Base-by-base conservation (phyloP, 805 yeast genomes). In the Kregervanrija delftensis region DNA sequence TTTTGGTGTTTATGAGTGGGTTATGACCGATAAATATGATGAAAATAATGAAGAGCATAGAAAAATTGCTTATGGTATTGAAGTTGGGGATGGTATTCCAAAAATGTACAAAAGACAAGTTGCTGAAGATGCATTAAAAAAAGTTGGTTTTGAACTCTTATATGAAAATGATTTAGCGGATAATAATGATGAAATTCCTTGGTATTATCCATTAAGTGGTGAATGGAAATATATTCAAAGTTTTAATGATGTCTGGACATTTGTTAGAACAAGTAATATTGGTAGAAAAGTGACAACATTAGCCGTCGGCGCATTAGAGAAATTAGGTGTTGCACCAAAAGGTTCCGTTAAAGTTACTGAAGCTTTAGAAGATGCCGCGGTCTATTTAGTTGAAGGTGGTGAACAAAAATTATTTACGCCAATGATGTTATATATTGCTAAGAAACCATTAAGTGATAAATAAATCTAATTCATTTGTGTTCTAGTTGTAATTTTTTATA, bases 1-100 rank as follows among this genome's bases (percentile, higher is more conserved):
- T 40, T 93, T 93, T 55, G 99, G 97, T 64, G 98, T 93, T 43
- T 93, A 93, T 72, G 99, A 93, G 71, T 93, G 99, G 99, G 98
- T 93, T 52, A 86, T 93, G 96, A 93, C 98, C 50, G 96, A 89
- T 59, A 74, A 71, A 41, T 93, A 88, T 65, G 98, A 93, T 64
- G 95, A 86, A 69, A 68, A 67, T 47, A 88, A 87, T 67, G 78
- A 80, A 56, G 90, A 81, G 66, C 99, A 93, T 71, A 86, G 96
- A 69, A 84, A 83, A 63, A 86, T 93, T 53, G 93, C 96, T 31
- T 91, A 91, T 68, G 98, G 96, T 65, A 93, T 93, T 56, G 99
- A 93, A 73, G 77, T 91, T 51, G 99, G 99, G 63, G 97, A 93
- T 65, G 99, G 99, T 71, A 93, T 93, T 58, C 98, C 99, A 63